Evolutionary conservation across 2,329 filamentous ascomycete genomes (phyloP), one percentile per base, ranked within the genome.

Genomic region (Lecanicillium sp.): DNA sequence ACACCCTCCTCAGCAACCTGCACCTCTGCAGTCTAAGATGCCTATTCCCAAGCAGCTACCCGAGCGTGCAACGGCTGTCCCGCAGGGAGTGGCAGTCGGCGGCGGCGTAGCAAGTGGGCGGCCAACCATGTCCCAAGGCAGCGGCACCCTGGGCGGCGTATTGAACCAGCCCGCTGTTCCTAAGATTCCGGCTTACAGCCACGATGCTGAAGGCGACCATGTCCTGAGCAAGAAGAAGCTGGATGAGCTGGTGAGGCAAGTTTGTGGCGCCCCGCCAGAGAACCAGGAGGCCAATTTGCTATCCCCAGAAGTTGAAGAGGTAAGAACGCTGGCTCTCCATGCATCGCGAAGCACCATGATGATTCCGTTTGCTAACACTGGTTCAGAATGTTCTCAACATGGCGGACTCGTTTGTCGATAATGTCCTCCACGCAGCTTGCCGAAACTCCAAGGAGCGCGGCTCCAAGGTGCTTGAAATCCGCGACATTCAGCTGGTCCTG

Each of bases 181-280:
- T 40, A 89, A 88, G 55, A 78, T 87, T 32, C 87, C 88, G 0
- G 79, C 81, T 0, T 94, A 87, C 59, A 85, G 87, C 41, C 80
- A 96, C 42, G 90, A 97, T 57, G 86, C 87, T 20, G 89, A 95
- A 56, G 88, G 87, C 18, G 88, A 96, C 53, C 82, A 89, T 31
- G 84, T 98, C 1, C 70, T 98, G n/a, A 94, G 84, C 66, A 96
- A 96, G 76, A 94, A 94, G 67, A 97, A 95, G 66, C 73, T 98
- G 29, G 89, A 98, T 55, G 90, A 96, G 58, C 73, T 98, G 28
- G 89, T 97, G 8, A 79, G 89, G 36, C 90, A 97, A 62, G 88
- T 97, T 43, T 94, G 87, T 27, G 89, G 89, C 39, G 84, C 83
- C 9, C 81, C 79, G 18, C 75, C 78, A 1, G 82, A 86, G 45